Base-by-base conservation (phyloP, 1,284 basidiomycete species). In the Kwoniella shivajii region DNA sequence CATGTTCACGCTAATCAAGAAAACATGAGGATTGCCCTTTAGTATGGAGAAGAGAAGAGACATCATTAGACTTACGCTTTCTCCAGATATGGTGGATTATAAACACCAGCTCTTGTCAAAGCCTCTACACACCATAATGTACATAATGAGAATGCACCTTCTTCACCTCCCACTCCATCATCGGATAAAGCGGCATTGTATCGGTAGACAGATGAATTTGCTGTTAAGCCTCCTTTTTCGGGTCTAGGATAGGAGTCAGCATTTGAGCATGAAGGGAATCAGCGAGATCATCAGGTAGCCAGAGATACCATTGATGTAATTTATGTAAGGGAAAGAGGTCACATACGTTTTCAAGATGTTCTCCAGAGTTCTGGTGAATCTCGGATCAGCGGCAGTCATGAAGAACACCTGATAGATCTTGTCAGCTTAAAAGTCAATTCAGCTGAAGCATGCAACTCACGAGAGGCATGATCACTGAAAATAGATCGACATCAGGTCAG, bases 121-220 rank as follows among this genome's bases (percentile, higher is more conserved):
- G 91, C 91, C 70, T 95, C 92, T 48, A 94, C 82, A 61, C 88
- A 88, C 90, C 90, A 72, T 36, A 64, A 64, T 6, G 67, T 72
- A 55, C 67, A 73, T 37, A 81, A 61, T 1, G 75, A 75, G 64
- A 81, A 81, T 0, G 79, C 76, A n/a, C 92, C 92, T 76, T 93
- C 92, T 63, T 92, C 90, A 1, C 93, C 92, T 5, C 92, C 92
- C 18, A 95, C 90, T 6, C 92, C 93, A 70, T 95, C 93, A 57
- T 90, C 86, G 0, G 89, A 84, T 72, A 88, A 88, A 29, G 73
- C 78, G 11, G 89, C 86, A 70, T 95, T 90, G 86, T 90, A 78
- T 38, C 79, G 69, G 65, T 78, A 80, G 29, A 80, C 76, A 7
- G 75, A 73, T 39, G 72, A 70, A 65, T 93, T 92, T 2, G 90